Base-by-base conservation (phyloP, 2,329 filamentous ascomycete genomes). In the Chrysoporthe puriensis region DNA sequence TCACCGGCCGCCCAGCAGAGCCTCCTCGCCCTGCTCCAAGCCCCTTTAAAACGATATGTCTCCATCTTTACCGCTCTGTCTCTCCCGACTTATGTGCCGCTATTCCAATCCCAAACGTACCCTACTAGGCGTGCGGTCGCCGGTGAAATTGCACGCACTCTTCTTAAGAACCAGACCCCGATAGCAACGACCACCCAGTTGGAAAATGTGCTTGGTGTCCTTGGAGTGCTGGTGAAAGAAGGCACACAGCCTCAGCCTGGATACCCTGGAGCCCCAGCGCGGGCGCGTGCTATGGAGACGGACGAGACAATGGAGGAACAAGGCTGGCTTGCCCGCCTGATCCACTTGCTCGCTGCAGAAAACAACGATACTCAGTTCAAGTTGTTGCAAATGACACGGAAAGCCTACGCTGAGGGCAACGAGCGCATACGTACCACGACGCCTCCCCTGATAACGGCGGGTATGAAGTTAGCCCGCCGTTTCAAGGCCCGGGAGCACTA, bases 231-330 rank as follows among this genome's bases (percentile, higher is more conserved):
- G 46, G 96, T 99, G 77, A 96, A 94, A 73, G 96, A 99, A 80
- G 94, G 95, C 14, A 90, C 92, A 16, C 94, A 97, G 74, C 84
- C 90, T 64, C 89, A 92, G n/a, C 86, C 89, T 59, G 93, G 93
- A 42, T 97, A 97, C 74, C 90, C 94, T 0, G 92, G 93, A 3
- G 88, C 91, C 50, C 92, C 95, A 75, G 86, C 93, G 71, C 89
- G 92, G 70, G 87, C 81, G 3, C 88, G 93, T 70, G 86, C 82
- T 0, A 77, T 86, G 59, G 96, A 99, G 82, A 98, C 96, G 0
- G 96, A 99, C 70, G 96, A 99, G 81, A 98, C 95, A 0, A 89
- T 98, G 75, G 95, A 99, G 79, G 96, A 99, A 80, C 96, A 99
- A 83, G 96, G 96, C 63, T 97, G 94, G 94, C 85, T 99, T 64